Base-by-base conservation (phyloP, 495 filamentous ascomycete genomes). In the Staphylotrichum longicolle region DNA sequence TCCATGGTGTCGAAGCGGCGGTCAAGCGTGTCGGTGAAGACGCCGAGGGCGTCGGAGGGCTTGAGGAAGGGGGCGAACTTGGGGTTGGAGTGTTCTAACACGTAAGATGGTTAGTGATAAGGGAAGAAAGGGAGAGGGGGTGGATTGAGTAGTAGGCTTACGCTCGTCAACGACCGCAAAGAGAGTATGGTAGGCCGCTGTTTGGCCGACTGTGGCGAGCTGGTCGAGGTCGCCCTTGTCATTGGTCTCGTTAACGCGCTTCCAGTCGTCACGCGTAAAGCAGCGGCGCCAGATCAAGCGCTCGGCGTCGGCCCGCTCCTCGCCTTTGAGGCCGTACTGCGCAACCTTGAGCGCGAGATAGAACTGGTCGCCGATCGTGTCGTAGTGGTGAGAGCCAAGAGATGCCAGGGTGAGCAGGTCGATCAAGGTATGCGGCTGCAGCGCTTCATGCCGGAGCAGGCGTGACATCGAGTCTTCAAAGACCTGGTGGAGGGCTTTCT, bases 281-380 rank as follows among this genome's bases (percentile, higher is more conserved):
- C 89, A 90, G 42, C 92, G 85, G 64, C 91, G 85, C 91, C 92
- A 96, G 57, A 96, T 87, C 34, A 93, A 79, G 41, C 84, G 85
- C 64, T 88, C 83, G 46, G 85, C 74, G 51, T 85, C 77, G 44
- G 78, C 71, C 40, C 82, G 81, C 3, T 81, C 81, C 12, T 79
- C 75, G 32, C 78, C 74, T 63, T 81, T 77, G 27, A 79, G 79
- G 46, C 82, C 79, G 42, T 82, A 76, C 54, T 79, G 79, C 7
- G 93, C 80, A 1, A 88, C 86, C 45, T 83, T 79, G 50, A 96
- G 76, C 45, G 92, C 91, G 34, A 87, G 72, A 68, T 84, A 88
- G 68, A 92, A 96, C 63, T 88, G 81, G 57, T 80, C 73, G 27
- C 71, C 69, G 32, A 78, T 74, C 3, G 67, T 64, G 33, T 75